A percentile compares a stretch with the other conserved stretches of the same genome.
Conservation (phyloP, 805 yeast genomes). For the Clavispora phyllophila region DNA sequence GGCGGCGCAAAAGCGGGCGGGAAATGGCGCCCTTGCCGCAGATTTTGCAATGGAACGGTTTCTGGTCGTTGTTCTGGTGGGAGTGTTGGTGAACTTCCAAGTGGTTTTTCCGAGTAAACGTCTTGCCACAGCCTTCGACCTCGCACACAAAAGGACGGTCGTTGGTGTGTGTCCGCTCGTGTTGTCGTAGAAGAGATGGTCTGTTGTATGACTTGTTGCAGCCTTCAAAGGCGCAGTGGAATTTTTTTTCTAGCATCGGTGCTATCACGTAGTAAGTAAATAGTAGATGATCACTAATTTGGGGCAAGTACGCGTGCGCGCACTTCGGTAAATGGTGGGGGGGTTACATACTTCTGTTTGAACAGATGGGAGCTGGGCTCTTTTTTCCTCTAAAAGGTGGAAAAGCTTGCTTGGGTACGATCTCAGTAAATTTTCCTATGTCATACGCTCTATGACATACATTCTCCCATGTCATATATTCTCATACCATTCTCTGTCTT, state of each 20-base stretch:
- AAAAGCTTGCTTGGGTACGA: no score
- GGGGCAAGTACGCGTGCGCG: neutral
- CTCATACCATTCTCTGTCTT: no score
- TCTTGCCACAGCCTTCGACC: slow-evolving; percentile 49
- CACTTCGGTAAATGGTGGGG: no score
- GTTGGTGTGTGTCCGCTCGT: slow-evolving; percentile 68
- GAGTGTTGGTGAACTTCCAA: slow-evolving; percentile 68
- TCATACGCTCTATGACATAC: no score
- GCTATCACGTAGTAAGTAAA: no score
- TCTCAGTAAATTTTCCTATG: no score
- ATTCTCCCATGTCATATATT: no score
- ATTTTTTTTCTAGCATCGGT: slow-evolving; percentile 36
- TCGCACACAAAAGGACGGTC: slow-evolving; percentile 73
- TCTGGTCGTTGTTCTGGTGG: slow-evolving; percentile 48
- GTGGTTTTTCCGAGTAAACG: slow-evolving; percentile 76
- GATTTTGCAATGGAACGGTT: slow-evolving; percentile 65
- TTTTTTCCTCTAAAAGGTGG: no score
- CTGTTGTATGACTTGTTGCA: slow-evolving; percentile 76
- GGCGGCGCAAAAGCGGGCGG: slow-evolving; percentile 75
- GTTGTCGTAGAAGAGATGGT: slow-evolving; percentile 82
- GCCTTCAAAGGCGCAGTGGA: slow-evolving; percentile 56
- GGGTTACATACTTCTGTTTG: no score
- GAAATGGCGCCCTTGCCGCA: slow-evolving; percentile 85
- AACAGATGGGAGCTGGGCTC: no score
- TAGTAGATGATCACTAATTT: neutral